Base-by-base conservation (phyloP, 805 yeast genomes). In the Teunomyces atbi region DNA sequence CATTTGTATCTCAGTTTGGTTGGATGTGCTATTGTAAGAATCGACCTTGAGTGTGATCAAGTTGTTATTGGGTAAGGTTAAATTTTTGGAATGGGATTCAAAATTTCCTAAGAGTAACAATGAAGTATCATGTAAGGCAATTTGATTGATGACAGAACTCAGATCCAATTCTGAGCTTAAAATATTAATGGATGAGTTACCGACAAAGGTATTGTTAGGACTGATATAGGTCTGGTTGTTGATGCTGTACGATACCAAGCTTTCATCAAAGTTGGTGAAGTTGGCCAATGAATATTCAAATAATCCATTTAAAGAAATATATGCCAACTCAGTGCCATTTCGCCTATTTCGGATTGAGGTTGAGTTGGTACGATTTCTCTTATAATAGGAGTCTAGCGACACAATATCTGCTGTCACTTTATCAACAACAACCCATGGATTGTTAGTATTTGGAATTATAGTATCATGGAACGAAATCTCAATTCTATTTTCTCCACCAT, bases 261-360 rank as follows among this genome's bases (percentile, higher is more conserved):
- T 48, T 40, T 59, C 61, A 18, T 66, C 62, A 43, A 71, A 72
- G 29, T 57, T 42, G 2, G 72, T 68, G 61, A 86, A 89, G 61
- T 90, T 90, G 2, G 78, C 64, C 30, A 82, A 66, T 1, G 89
- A 82, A 63, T 84, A 94, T 66, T 92, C 97, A 59, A 92, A 89
- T 16, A 92, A 56, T 7, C 96, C 96, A 61, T 87, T 86, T 42
- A 91, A 61, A 2, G 72, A 58, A 28, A 82, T 55, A 29, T 60
- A 49, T 2, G 54, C 51, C 34, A 57, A 53, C 16, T 58, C 57
- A 13, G 52, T 48, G 1, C 40, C 41, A 8, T 46, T 42, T 12
- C 45, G 42, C 15, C 12, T 39, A 15, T 48, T 49, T 2, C 37
- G 45, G 13, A 30, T 35, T 16, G 43, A 49, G 3, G 71, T 57